Evolutionary conservation across 139 green algal genomes (phyloP).

Genomic region (Mesotaenium endlicherianum): DNA sequence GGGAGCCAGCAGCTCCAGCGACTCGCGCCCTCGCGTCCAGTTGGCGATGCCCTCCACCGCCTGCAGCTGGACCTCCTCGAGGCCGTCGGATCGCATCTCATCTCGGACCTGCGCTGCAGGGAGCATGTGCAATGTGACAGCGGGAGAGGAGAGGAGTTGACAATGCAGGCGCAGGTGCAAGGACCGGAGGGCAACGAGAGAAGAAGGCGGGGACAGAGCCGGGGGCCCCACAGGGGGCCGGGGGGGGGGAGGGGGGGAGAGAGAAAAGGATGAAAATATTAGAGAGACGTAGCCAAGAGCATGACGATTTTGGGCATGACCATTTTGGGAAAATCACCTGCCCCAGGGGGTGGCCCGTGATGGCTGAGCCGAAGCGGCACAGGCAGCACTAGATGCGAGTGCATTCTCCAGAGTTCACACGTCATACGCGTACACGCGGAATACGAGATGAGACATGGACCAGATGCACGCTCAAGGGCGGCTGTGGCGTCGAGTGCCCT

Average conservation of each 20-base stretch:
- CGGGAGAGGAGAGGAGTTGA: neutral
- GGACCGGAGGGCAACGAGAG: neutral
- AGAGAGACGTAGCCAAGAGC: no score
- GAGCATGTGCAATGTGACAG: neutral
- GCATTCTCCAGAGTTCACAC: no score
- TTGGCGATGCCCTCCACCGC: neutral
- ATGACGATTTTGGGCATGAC: no score
- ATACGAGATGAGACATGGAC: no score
- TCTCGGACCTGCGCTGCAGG: neutral
- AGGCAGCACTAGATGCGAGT: no score
- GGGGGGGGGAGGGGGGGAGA: neutral
- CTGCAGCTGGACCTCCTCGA: conserved; percentile 13
- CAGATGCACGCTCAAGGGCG: no score
- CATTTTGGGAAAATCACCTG: no score
- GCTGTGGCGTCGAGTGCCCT: no score
- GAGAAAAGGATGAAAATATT: neutral
- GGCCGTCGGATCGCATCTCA: neutral
- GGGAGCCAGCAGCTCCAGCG: neutral
- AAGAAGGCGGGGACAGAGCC: neutral
- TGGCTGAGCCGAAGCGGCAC: no score
- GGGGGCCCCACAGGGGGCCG: neutral
- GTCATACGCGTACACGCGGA: no score
- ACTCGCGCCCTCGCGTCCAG: neutral
- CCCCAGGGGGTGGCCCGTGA: no score
- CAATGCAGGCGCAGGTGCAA: neutral